Base-by-base conservation (phyloP, 768 basidiomycete genomes). In the Amanita pseudoporphyria region DNA sequence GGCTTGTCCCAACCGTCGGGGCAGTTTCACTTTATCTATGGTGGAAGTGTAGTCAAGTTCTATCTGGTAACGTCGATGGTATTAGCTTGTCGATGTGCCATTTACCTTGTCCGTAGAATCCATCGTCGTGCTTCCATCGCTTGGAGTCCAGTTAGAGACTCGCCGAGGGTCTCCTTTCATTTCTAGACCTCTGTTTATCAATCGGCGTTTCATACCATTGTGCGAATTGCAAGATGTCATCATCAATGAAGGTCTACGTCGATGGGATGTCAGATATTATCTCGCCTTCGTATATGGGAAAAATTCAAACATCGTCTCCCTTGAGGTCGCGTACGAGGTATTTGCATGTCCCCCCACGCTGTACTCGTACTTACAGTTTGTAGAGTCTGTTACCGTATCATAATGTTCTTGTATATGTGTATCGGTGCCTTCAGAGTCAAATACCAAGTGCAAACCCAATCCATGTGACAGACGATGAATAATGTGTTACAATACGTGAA, bases 111-210 rank as follows among this genome's bases (percentile, higher is more conserved):
- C 10, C 16, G 7, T 38, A 89, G 87, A 90, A 65, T 87, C 84
- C 16, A 66, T 89, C 3, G 62, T 87, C 37, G 68, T 84, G 32
- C 61, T 88, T 39, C 81, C 82, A 6, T 67, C 71, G 1, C 77
- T 84, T 47, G 87, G 87, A 9, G 67, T 91, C 36, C 88, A 90
- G 58, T 63, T 90, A 2, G 86, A 89, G 61, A 82, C 79, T 0
- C 78, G 78, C 62, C 68, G 75, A 47, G 87, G 85, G 1, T 60
- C 81, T 28, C 73, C 73, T 9, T 36, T 36, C 3, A 35, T 50
- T 18, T 60, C 62, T 12, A 57, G 65, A 32, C 61, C 66, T 4
- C 49, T 75, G 6, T 56, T 60, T 24, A 64, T 64, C 3, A 67
- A 58, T 3, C 72, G 76, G 44, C 75, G 62, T 3, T 88, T 90